Conservation (phyloP, 2,329 filamentous ascomycete genomes). For the Nakataea oryzae region DNA sequence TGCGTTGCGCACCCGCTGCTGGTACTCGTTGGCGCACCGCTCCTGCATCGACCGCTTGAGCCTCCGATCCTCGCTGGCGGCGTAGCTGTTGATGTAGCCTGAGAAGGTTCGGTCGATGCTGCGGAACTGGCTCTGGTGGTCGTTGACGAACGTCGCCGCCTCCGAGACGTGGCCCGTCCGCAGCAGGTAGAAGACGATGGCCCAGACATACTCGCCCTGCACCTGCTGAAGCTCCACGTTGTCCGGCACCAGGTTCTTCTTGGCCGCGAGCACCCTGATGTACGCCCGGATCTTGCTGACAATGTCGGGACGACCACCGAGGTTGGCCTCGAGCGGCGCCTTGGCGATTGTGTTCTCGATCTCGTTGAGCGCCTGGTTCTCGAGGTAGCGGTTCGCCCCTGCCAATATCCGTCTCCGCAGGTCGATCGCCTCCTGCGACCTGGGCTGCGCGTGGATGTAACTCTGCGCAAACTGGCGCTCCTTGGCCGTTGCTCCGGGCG, state of each 20-base stretch:
- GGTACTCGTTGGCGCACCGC: slow-evolving; percentile 83
- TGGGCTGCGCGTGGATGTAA: slow-evolving; percentile 66
- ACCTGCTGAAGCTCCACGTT: slow-evolving; percentile 71
- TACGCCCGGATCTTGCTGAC: slow-evolving; percentile 89
- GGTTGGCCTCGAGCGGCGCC: slow-evolving; percentile 77
- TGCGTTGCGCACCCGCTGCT: slow-evolving; percentile 71
- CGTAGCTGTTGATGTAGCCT: slow-evolving; percentile 78
- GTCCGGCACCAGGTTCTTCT: slow-evolving; percentile 77
- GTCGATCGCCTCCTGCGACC: slow-evolving; percentile 50
- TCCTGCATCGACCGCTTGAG: slow-evolving; percentile 72
- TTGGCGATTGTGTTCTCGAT: slow-evolving; percentile 70
- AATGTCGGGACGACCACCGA: slow-evolving; percentile 80
- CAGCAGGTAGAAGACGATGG: slow-evolving; percentile 83
- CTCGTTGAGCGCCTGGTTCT: slow-evolving; percentile 69
- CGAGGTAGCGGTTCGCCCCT: slow-evolving; percentile 70
- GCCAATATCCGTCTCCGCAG: slow-evolving; percentile 72
- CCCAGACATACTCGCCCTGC: slow-evolving; percentile 82
- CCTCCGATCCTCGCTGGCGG: slow-evolving; percentile 63
- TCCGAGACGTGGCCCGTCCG: slow-evolving; percentile 76
- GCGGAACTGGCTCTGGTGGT: slow-evolving; percentile 70
- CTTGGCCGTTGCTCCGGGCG: slow-evolving; percentile 52
- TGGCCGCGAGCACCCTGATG: slow-evolving; percentile 66
- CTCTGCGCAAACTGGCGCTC: slow-evolving; percentile 67
- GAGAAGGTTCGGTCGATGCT: slow-evolving; percentile 86
- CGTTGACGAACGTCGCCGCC: slow-evolving; percentile 76